These are phyloP conservation scores for Paramecium caudatum DNA, from an alignment of 73 alveolate species.

Conservation along the genomic window DNA sequence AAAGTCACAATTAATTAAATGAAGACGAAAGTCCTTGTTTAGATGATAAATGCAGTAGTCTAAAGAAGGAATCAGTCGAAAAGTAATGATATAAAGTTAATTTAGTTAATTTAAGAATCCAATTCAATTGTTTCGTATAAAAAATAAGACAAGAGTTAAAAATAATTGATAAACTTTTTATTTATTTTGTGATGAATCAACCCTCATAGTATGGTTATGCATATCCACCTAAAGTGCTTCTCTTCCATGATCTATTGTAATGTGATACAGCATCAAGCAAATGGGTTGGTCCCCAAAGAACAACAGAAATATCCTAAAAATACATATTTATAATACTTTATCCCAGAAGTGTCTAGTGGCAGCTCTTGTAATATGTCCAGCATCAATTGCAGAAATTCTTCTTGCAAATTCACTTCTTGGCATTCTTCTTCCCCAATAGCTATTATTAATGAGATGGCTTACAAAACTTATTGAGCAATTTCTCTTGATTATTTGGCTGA, in stretches of 20 bases:
- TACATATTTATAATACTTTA: neutral
- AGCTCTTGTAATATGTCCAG: constrained; percentile 73
- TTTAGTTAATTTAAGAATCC: constrained; percentile 40
- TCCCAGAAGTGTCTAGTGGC: constrained; percentile 77
- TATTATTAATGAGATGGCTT: neutral
- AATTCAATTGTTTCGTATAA: constrained; percentile 1
- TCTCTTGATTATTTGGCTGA: constrained; percentile 77
- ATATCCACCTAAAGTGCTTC: constrained; percentile 76
- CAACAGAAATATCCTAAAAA: constrained; percentile 72
- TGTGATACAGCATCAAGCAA: constrained; percentile 67
- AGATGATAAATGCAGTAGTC: neutral
- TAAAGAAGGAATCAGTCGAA: constrained; percentile 28
- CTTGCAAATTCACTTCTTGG: constrained; percentile 88
- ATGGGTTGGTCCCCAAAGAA: constrained; percentile 78
- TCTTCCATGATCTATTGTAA: constrained; percentile 76
- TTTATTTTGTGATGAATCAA: constrained; percentile 43
- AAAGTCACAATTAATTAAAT: constrained; percentile 14
- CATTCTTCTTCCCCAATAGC: constrained; percentile 86
- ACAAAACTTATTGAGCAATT: constrained; percentile 67
- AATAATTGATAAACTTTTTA: constrained; percentile 54
- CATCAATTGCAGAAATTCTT: constrained; percentile 83
- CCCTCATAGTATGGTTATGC: constrained; percentile 63
- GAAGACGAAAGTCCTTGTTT: constrained; percentile 67
- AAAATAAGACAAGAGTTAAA: constrained; percentile 14
- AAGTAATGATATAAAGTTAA: neutral